Base-by-base conservation (phyloP, 345 rosid species). In the Salix brachista region DNA sequence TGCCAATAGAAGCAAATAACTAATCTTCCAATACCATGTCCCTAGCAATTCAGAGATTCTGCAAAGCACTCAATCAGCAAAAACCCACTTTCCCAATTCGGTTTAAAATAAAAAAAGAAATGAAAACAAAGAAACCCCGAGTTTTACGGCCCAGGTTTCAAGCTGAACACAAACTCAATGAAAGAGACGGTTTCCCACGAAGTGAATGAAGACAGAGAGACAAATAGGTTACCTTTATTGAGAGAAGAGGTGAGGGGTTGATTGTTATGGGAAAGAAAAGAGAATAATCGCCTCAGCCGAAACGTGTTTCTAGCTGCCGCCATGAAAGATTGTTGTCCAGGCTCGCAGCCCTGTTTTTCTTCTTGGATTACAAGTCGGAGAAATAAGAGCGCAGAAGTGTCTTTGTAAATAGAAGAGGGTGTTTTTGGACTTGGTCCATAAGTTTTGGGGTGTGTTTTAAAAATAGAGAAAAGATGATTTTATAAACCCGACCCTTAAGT, bases 271-370 rank as follows among this genome's bases (percentile, higher is more conserved):
- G 79, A 16, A 67, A 83, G 32, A 5, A 54, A 66, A 58, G 87
- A 76, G 50, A 85, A 74, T 1, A 79, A n/a, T n/a, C 86, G 87
- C 74, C 79, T 82, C 71, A 81, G 54, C 73, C 67, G 85, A 36
- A 80, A 16, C 58, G 82, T 39, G 60, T 77, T 76, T 78, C 83
- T 68, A 37, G 78, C 71, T 1, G 78, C 83, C 76, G 79, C 77
- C 78, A 72, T 80, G 70, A 71, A 19, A 34, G 42, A 60, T 16
- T 18, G 28, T 16, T n/a, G 30, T 5, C 48, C 71, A n/a, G 26
- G 65, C 41, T 65, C 52, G 28, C 42, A 13, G 18, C 18, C 21
- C 39, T 46, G 17, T 14, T 46, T 46, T 46, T 46, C 52, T 46
- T 46, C 52, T 34, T 66, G n/a, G 19, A 13, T 36, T 11, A 34